Evolutionary conservation across 371 early-diverging fungal species (phyloP).

Genomic region (Syncephalastrum contaminatum): DNA sequence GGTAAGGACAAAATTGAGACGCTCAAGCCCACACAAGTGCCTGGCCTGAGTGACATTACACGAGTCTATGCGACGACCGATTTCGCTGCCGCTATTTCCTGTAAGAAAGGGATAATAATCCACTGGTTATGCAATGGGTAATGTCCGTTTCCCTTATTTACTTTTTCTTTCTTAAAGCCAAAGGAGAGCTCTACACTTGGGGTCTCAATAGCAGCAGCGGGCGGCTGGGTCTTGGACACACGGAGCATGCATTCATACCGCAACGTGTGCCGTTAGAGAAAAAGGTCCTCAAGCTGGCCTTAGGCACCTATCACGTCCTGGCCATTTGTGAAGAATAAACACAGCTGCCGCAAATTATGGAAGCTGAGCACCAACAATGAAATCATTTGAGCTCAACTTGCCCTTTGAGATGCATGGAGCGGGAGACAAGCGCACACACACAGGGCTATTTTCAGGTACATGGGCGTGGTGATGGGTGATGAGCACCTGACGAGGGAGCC

Average conservation of each 20-base stretch:
- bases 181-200: constrained; percentile 59
- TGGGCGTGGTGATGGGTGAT: constrained; percentile 1
- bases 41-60: constrained; percentile 27
- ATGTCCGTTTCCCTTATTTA: background rate
- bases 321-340: constrained; percentile 29
- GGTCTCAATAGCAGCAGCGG: constrained; percentile 57
- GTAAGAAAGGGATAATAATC: constrained; percentile 24
- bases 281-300: constrained; percentile 40
- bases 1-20: constrained; percentile 50
- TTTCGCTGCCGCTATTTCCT: constrained; percentile 61
- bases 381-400: constrained; percentile 1
- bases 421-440: background rate
- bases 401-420: constrained; percentile 1
- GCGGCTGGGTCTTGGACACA: constrained; percentile 49
- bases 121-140: constrained; percentile 1
- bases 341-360: constrained; percentile 31
- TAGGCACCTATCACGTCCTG: constrained; percentile 54
- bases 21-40: constrained; percentile 40
- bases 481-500: background rate
- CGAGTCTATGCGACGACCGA: constrained; percentile 58
- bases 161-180: constrained; percentile 27
- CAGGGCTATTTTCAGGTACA: constrained; percentile 1
- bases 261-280: constrained; percentile 34
- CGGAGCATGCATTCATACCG: constrained; percentile 48
- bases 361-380: constrained; percentile 14